Percentiles rank a stretch among this genome's conserved stretches.
Evolutionary conservation across 75 land plant genomes (phyloP).

Genomic region (Pinus albicaulis): DNA sequence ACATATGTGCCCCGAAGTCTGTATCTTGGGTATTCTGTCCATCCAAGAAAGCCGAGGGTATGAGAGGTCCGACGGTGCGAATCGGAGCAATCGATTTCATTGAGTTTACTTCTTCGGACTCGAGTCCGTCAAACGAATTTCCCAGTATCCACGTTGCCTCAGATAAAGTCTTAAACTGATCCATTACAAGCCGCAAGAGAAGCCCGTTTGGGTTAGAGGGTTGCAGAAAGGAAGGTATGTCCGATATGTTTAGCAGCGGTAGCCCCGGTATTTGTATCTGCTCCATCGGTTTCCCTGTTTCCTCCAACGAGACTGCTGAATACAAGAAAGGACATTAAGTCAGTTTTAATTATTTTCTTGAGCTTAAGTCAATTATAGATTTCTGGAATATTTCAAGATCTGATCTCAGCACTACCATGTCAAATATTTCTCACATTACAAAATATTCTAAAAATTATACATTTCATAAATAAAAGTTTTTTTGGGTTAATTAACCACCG

Average conservation of each 20-base stretch:
- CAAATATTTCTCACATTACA: too few species aligned
- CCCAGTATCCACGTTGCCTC: conserved; percentile 46
- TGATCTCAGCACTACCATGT: too few species aligned
- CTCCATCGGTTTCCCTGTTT: conserved; percentile 11
- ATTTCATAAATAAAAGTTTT: too few species aligned
- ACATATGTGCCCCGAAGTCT: conserved; percentile 13
- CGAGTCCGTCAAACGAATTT: conserved; percentile 60
- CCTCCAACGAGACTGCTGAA: conserved; percentile 19
- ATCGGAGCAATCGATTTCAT: conserved; percentile 14
- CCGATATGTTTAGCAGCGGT: conserved; percentile 42
- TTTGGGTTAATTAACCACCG: too few species aligned
- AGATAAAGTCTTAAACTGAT: conserved; percentile 8
- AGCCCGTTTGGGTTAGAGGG: conserved; percentile 14
- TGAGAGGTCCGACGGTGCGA: conserved; percentile 56
- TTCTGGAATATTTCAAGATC: too few species aligned
- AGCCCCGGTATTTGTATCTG: conserved; percentile 38
- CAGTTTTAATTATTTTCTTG: too few species aligned
- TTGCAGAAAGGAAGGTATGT: conserved; percentile 42
- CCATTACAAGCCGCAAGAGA: conserved; percentile 20
- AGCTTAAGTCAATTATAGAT: too few species aligned
- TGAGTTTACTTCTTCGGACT: conserved; percentile 30
- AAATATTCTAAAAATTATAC: too few species aligned
- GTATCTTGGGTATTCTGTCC: too few species aligned
- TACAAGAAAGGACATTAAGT: conserved; percentile 11
- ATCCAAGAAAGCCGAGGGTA: conserved; percentile 2